Evolutionary conservation across 1,139 yeast genomes (phyloP).

Genomic region (Kluyveromyces sp.): DNA sequence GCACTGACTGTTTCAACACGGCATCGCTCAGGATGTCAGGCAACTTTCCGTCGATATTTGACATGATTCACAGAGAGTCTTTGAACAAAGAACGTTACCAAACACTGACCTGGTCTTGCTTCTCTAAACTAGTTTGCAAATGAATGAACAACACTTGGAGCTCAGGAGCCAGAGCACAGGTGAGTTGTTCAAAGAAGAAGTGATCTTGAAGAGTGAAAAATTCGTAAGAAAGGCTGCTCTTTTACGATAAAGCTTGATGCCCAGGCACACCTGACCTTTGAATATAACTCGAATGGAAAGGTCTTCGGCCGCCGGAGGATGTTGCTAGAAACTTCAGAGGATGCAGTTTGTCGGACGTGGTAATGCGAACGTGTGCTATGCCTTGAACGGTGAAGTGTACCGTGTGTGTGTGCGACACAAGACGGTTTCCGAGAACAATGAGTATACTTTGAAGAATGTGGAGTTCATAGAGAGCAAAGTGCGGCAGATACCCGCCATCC

Average conservation of each 20-base stretch:
- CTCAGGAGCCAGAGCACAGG: not conserved
- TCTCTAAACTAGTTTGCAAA: not conserved
- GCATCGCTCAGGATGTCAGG: conserved; percentile 80
- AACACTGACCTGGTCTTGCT: too few species aligned
- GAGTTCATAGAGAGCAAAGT: conserved; percentile 13
- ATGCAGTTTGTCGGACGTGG: conserved; percentile 21
- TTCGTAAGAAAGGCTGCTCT: not conserved
- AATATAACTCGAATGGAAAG: not conserved
- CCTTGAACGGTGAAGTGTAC: conserved; percentile 14
- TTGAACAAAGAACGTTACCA: too few species aligned
- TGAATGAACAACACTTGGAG: not conserved
- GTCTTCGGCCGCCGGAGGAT: not conserved
- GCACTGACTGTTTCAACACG: conserved; percentile 77
- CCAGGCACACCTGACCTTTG: too few species aligned
- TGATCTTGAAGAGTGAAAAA: conserved; percentile 1
- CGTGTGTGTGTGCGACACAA: conserved; percentile 23
- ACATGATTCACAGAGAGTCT: too few species aligned
- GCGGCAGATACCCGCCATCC: conserved; percentile 14
- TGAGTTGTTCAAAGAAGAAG: not conserved
- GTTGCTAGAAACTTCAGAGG: not conserved
- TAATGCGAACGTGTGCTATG: conserved; percentile 23
- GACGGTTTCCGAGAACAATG: conserved; percentile 19
- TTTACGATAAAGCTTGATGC: not conserved
- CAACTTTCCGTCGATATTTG: conserved; percentile 34
- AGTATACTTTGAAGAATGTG: conserved; percentile 18